Base-by-base conservation (phyloP, 2,329 filamentous ascomycete species). In the Lomentospora prolificans region DNA sequence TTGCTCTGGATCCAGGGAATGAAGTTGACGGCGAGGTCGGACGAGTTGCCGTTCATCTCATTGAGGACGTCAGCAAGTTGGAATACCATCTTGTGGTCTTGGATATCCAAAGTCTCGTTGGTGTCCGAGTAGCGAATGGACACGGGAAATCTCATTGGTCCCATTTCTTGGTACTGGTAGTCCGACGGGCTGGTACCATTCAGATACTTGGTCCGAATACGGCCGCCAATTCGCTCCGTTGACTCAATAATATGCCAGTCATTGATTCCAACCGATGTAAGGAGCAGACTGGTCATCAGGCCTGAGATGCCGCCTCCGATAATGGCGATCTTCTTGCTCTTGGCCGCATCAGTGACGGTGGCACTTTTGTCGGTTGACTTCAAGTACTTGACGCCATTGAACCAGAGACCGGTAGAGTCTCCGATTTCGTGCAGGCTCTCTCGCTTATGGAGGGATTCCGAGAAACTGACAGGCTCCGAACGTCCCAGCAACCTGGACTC, bases 91-190 rank as follows among this genome's bases (percentile, higher is more conserved):
- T 80, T 75, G 62, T 85, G 82, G 60, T 86, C 84, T 7, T 77
- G 75, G 59, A 86, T 81, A 57, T 81, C 75, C 59, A 71, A 69
- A 0, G 78, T 84, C 61, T 79, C 72, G 59, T 82, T 81, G n/a
- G 72, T 74, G 19, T 71, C 70, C 3, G 75, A 73, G 27, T 75
- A 73, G 2, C 74, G 64, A 59, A 79, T 75, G 2, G 72, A 74
- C 14, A 78, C 71, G 0, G 84, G 83, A 60, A 86, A 81, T 2
- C 82, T 71, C 82, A 86, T 86, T 0, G 82, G 80, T 0, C 84
- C 84, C 79, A 76, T 76, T 63, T 86, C 84, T 61, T 86, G 82
- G 64, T 87, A 86, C 19, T 82, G 81, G 62, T 86, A 86, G 58
- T 85, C 74, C 19, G 78, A 76, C 0, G 81, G 79, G 0, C 73